Evolutionary conservation across 106 monocot species (phyloP), one percentile per base, ranked within the genome.

Genomic region (Acorus calamus): DNA sequence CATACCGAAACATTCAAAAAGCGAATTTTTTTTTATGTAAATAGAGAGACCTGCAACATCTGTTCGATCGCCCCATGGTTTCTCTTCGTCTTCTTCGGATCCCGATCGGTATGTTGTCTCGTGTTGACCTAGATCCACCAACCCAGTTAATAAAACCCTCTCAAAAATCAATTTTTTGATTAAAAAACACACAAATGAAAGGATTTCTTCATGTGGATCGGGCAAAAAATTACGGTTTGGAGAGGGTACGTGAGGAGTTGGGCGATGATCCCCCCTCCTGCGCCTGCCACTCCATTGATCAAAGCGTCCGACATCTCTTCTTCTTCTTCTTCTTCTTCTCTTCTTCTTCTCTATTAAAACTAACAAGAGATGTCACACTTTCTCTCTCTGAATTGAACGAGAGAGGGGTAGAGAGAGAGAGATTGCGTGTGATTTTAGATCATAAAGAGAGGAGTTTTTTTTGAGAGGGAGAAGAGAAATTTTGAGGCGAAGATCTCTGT

Each of bases 181-280:
- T 28, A 28, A 28, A 4, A 65, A 8, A 60, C n/a, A 46, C 0
- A 57, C 53, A 55, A 63, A 28, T 28, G 28, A 28, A 28, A 28
- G 28, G 28, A 28, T 28, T 28, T 28, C 28, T 28, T 28, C 28
- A 28, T 3, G 42, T 14, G 0, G 8, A 47, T 2, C 53, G 52
- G n/a, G 55, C 10, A 41, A 6, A 44, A 7, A 12, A 6, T 59
- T 84, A 94, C 94, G 46, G 91, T 96, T 70, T 85, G 96, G 28
- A 96, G 67, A 55, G 96, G 96, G 74, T 87, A 96, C 14, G 96
- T 96, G 72, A 91, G 56, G 78, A 91, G 76, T 69, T 91, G 96
- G 10, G 96, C 96, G 64, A 96, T 81, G 73, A 96, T 87, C 11
- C 96, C 91, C 4, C 90, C 94, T 43, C 86, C 90, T 50, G 94